Evolutionary conservation across 2,329 filamentous ascomycete genomes (phyloP), one percentile per base, ranked within the genome.

Genomic region (Uncinocarpus reesii): DNA sequence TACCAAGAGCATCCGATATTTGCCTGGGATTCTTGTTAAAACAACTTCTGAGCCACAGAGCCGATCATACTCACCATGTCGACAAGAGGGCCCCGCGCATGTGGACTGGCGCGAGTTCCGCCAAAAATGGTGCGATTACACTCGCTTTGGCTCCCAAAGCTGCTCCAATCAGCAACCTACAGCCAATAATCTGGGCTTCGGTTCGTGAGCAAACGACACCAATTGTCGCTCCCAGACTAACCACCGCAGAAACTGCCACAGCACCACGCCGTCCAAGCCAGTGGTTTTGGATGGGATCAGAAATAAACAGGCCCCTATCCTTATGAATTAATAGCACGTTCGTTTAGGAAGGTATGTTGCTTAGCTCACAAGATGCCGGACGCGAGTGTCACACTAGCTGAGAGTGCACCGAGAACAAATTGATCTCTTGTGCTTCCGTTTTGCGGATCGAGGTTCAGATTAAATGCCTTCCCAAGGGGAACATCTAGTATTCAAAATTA

Each of bases 281-380:
- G 46, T 48, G 46, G n/a, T 48, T 48, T 20, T 48, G 46, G 29
- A 48, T 48, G 10, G 40, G 40, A 29, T 48, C 46, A 31, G 46
- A 36, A 28, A 48, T 42, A n/a, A 48, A 31, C 7, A 43, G 29
- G 7, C 38, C 28, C 16, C 46, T 48, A 48, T 36, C 18, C 26
- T 29, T 3, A 11, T 24, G 4, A 31, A 34, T 43, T 21, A 42
- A 20, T 6, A 20, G 10, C 3, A 16, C 2, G 13, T 20, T 37
- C 7, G 13, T 31, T 5, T 7, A 4, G 2, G 28, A 38, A 4
- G 10, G 21, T n/a, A 20, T 7, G 7, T 31, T 18, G 7, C 8
- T 28, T 13, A 13, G 43, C 46, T 29, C 11, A 48, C 46, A 48
- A n/a, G 15, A 48, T 23, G 11, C 46, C 46, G 20, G 46, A 48